These are phyloP conservation scores for Aspergillus melleus DNA, from an alignment of 2,329 filamentous ascomycete genomes.

Conservation along the genomic window DNA sequence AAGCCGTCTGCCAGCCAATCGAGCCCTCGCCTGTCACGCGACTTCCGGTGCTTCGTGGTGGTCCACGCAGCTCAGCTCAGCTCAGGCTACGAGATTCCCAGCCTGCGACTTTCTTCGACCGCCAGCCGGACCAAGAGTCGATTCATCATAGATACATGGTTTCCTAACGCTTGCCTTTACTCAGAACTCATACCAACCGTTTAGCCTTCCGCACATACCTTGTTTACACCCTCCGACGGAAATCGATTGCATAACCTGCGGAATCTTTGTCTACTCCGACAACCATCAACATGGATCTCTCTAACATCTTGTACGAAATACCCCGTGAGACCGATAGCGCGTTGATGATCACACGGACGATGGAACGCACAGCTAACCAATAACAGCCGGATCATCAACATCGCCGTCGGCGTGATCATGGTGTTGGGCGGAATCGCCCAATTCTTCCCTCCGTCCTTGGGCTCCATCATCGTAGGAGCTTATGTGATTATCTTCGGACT, in stretches of 20 bases:
- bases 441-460: slow-evolving; percentile 47
- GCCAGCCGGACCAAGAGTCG: not conserved
- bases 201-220: not conserved
- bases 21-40: not conserved
- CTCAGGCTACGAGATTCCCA: slow-evolving; percentile 11
- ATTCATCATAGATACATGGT: not conserved
- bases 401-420: slow-evolving; percentile 84
- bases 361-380: slow-evolving; percentile 16
- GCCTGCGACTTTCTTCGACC: not conserved
- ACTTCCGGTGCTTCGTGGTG: slow-evolving; percentile 8
- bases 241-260: slow-evolving; percentile 1
- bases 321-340: not conserved
- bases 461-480: slow-evolving; percentile 73
- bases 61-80: not conserved
- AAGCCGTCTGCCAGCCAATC: not conserved
- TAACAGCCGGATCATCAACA: slow-evolving; percentile 85
- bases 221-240: not conserved
- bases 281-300: slow-evolving; percentile 75
- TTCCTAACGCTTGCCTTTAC: not conserved
- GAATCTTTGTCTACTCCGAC: not conserved
- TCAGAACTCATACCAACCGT: not conserved
- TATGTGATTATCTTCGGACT: slow-evolving; percentile 93
- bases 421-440: slow-evolving; percentile 70
- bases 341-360: slow-evolving; percentile 13
- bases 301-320: slow-evolving; percentile 78